These are phyloP conservation scores for Cryptococcus hybrid DNA, from an alignment of 1,284 basidiomycete genomes.

Conservation along the genomic window DNA sequence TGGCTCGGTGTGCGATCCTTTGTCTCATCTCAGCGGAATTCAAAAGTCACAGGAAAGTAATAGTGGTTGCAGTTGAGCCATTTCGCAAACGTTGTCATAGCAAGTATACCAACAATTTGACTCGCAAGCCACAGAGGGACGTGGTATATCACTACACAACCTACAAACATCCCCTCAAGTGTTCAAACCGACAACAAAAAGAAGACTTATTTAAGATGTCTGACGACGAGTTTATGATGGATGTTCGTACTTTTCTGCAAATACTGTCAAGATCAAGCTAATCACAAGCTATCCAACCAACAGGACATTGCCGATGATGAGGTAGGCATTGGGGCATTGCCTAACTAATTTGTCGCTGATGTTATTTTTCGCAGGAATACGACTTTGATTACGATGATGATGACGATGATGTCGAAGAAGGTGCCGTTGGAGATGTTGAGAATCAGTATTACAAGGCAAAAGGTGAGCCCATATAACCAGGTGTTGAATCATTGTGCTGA, in stretches of 20 bases:
- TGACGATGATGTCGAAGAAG: conserved; percentile 66
- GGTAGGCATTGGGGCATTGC: conserved; percentile 21
- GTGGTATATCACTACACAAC: too few species aligned
- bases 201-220: conserved; percentile 35
- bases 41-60: background rate
- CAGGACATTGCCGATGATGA: conserved; percentile 51
- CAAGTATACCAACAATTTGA: too few species aligned
- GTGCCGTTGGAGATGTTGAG: conserved; percentile 88
- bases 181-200: too few species aligned
- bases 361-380: conserved; percentile 66
- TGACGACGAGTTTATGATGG: conserved; percentile 54
- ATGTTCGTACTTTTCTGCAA: conserved; percentile 28
- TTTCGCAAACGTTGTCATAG: too few species aligned
- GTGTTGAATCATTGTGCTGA: background rate
- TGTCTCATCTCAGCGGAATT: too few species aligned
- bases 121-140: too few species aligned
- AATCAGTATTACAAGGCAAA: conserved; percentile 99
- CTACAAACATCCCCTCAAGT: too few species aligned
- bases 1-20: too few species aligned
- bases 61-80: background rate
- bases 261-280: conserved; percentile 9
- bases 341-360: background rate
- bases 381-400: conserved; percentile 91
- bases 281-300: background rate
- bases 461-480: conserved; percentile 57